Base-by-base conservation (phyloP, 257 asterid genomes). In the Dorcoceras hygrometricum region DNA sequence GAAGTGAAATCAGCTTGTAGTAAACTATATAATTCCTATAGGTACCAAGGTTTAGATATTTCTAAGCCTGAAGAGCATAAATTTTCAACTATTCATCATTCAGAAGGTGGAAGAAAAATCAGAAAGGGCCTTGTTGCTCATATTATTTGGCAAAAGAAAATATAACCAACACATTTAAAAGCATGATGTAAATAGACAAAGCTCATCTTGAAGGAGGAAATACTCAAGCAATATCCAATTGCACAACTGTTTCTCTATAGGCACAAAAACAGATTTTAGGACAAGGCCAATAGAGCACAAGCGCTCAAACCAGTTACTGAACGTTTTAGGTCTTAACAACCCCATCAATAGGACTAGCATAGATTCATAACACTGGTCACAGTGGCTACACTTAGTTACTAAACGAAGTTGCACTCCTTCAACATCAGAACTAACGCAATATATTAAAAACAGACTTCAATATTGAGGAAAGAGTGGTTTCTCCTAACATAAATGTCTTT, bases 341-440 rank as follows among this genome's bases (percentile, higher is more conserved):
- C 63, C 19, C 48, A 27, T 59, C 8, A 54, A 57, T 14, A 24
- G 32, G 19, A 43, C 39, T 57, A 64, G 43, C 60, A 60, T 28
- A 48, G 56, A 48, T 64, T 57, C 62, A 25, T 29, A 65, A 32
- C 65, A 56, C 50, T 62, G 59, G 14, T 68, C 68, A 46, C 29
- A 55, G 25, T 43, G 6, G 27, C 53, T 66, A 73, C 25, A 14
- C 22, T 50, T 8, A n/a, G 46, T 23, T 24, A 6, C 72, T 20
- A 50, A 31, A 43, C 48, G n/a, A 34, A 23, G 53, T 19, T 61
- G 67, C 55, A 50, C 12, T 18, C 51, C 26, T 34, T 29, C 20
- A 27, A 6, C 20, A 34, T 20, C 46, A 50, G 66, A 25, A 72
- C 20, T 31, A 48, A 29, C 24, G 62, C n/a, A 68, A 29, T 5